These are phyloP conservation scores for Botrytis squamosa DNA, from an alignment of 2,329 filamentous ascomycete genomes.

Conservation along the genomic window DNA sequence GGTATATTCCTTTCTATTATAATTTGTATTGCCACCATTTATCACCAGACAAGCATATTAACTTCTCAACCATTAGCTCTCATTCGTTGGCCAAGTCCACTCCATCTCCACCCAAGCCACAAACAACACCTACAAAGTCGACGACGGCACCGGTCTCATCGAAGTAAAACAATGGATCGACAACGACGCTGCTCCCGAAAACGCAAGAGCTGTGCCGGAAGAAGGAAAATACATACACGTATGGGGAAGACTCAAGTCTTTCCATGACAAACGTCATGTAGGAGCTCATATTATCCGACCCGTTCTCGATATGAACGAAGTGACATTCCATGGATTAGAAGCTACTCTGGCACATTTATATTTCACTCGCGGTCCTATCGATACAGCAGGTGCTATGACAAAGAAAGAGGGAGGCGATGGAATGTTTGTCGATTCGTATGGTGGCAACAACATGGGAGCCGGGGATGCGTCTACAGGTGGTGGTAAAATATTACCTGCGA, in stretches of 20 bases:
- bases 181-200: conserved; percentile 44
- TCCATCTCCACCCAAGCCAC: conserved; percentile 82
- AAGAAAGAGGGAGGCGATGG: conserved; percentile 39
- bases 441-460: conserved; percentile 37
- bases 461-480: conserved; percentile 30
- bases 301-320: conserved; percentile 83
- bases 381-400: conserved; percentile 37
- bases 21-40: background rate
- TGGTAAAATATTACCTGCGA: conserved; percentile 40
- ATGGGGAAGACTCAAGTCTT: conserved; percentile 79
- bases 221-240: conserved; percentile 80
- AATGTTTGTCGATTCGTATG: conserved; percentile 41
- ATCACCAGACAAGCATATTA: background rate
- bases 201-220: conserved; percentile 53
- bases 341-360: conserved; percentile 84
- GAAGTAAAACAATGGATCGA: conserved; percentile 86
- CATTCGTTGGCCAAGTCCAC: conserved; percentile 88
- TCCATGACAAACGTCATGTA: conserved; percentile 80
- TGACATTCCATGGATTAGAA: conserved; percentile 89
- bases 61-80: conserved; percentile 54
- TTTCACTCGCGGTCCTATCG: conserved; percentile 68
- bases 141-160: conserved; percentile 90
- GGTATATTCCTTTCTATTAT: background rate
- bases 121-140: conserved; percentile 87
- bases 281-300: conserved; percentile 78